Base-by-base conservation (phyloP, 176 grass and related monocot genomes). In the Dendrocalamus sinicus region DNA sequence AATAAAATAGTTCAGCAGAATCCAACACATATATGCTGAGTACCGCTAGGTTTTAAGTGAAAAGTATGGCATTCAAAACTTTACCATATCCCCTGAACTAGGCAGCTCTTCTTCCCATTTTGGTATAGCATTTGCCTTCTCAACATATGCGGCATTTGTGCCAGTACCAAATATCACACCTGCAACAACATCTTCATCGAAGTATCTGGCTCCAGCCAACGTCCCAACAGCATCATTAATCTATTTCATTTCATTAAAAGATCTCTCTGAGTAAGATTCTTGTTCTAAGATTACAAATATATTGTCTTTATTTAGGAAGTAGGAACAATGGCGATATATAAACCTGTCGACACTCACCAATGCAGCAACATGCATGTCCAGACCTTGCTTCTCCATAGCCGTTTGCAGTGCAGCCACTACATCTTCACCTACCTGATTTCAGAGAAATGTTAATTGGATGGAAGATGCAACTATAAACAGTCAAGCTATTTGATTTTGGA, bases 111-210 rank as follows among this genome's bases (percentile, higher is more conserved):
- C 91, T 59, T 95, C 74, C 89, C 89, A 97, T 54, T 93, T 95
- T 13, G 91, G 82, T 78, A 98, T 93, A 53, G 79, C 64, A 67
- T 84, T 81, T 72, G 87, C 93, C 50, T 78, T 91, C 82, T 98
- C 95, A 41, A 95, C 91, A 91, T 98, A 98, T 47, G 95, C 93
- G 17, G 93, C 93, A 88, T 98, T 98, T 47, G 93, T 98, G 81
- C 95, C 95, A 1, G 95, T 98, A 43, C 95, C 93, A 79, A 98
- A 89, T 88, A 95, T 98, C 35, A 98, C 93, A 84, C 91, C 95
- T 23, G 87, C 87, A 6, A 84, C 76, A 14, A 91, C 95, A 90
- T 98, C 83, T 37, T 98, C 53, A 60, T 98, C 93, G 2, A 87
- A 65, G 73, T 93, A 98, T 64, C 93, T 95, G 67, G 87, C 89